Evolutionary conservation across 164 flowering plant species (phyloP).

Genomic region (Aristolochia californica): DNA sequence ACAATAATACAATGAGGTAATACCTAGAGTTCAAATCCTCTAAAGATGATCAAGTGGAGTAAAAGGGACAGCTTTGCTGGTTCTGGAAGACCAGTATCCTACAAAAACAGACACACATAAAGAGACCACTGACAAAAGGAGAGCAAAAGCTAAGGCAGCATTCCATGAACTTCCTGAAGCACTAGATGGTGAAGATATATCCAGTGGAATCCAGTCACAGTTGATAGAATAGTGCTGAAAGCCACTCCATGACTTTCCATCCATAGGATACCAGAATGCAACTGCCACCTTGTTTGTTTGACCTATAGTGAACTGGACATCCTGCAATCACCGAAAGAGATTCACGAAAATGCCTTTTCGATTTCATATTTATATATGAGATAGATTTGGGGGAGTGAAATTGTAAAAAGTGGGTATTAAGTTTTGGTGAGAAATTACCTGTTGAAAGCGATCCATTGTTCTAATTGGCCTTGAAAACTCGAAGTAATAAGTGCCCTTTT

Average conservation of each 20-base stretch:
- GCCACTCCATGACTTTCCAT: constrained; percentile 79
- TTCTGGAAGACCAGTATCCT: constrained; percentile 37
- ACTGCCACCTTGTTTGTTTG: constrained; percentile 58
- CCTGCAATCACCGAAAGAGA: constrained; percentile 35
- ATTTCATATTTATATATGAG: background rate
- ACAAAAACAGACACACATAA: constrained; percentile 53
- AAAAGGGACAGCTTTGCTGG: constrained; percentile 30
- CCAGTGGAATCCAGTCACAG: constrained; percentile 84
- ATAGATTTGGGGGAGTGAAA: background rate
- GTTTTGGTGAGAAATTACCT: constrained; percentile 32
- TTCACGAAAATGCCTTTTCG: background rate
- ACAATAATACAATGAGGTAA: too few species aligned
- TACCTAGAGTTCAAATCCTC: background rate
- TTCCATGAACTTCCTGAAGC: constrained; percentile 34
- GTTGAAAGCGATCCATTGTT: constrained; percentile 92
- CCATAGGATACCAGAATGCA: constrained; percentile 93
- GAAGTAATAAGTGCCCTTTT: constrained; percentile 75
- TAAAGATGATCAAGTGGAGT: constrained; percentile 54
- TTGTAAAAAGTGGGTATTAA: too few species aligned
- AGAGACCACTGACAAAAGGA: constrained; percentile 60
- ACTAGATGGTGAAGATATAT: constrained; percentile 26
- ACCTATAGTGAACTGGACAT: constrained; percentile 77
- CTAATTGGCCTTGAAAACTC: constrained; percentile 95
- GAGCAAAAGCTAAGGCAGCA: constrained; percentile 55
- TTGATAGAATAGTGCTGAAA: constrained; percentile 71